phyloP scores from a whole-genome alignment of 495 filamentous ascomycete species.

The Neurospora sp. region DNA sequence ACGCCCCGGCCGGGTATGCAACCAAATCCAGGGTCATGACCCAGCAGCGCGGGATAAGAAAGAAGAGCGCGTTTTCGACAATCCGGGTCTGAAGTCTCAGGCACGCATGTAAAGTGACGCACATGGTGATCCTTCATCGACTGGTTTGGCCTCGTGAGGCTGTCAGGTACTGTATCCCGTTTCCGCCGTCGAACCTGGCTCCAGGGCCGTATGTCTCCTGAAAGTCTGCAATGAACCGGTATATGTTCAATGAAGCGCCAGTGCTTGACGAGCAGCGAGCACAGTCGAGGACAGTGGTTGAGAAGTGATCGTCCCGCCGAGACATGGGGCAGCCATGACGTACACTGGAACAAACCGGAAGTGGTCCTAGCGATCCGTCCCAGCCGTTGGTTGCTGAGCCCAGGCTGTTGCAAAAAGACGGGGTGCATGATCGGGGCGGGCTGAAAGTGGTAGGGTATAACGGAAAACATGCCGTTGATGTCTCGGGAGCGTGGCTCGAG shows the following conservation, averaged over 20 bases:
- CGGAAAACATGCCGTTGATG: not conserved
- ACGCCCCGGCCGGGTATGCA: not conserved
- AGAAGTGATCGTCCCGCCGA: not conserved
- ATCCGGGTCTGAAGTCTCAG: not conserved
- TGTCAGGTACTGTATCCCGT: not conserved
- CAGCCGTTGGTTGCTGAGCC: not conserved
- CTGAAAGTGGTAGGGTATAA: not conserved
- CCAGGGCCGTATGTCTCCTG: not conserved
- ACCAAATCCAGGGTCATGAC: not conserved
- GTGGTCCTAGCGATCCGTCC: not conserved
- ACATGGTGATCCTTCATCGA: not conserved
- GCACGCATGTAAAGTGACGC: not conserved
- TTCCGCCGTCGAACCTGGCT: not conserved
- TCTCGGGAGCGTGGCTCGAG: not conserved
- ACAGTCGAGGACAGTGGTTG: not conserved
- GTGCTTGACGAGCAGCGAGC: not conserved
- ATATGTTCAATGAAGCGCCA: not conserved
- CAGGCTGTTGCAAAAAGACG: not conserved
- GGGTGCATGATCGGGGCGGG: not conserved
- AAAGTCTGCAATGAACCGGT: not conserved
- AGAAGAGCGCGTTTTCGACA: not conserved
- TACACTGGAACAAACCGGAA: not conserved
- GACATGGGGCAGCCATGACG: not conserved
- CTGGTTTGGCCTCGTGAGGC: not conserved
- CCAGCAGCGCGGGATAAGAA: not conserved